Evolutionary conservation across 2,329 filamentous ascomycete species (phyloP).

Genomic region (Penicillium paneum): DNA sequence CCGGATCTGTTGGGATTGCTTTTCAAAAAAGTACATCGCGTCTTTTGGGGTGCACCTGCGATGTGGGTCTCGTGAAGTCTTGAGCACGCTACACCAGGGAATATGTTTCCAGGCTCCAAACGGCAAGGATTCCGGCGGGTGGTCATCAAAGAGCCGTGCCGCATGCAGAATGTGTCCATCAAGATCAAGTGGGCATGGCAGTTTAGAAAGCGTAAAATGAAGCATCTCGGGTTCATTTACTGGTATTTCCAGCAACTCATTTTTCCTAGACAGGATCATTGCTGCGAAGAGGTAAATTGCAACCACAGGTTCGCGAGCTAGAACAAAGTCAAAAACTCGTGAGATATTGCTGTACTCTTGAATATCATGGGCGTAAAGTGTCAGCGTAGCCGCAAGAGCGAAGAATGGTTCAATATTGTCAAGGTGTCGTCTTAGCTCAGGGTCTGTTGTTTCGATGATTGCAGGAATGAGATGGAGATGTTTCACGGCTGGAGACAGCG

Average conservation of each 20-base stretch:
- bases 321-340: slow-evolving; percentile 84
- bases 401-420: slow-evolving; percentile 81
- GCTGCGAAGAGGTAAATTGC: slow-evolving; percentile 88
- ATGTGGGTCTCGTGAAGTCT: slow-evolving; percentile 65
- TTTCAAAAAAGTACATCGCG: slow-evolving; percentile 65
- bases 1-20: slow-evolving; percentile 69
- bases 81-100: slow-evolving; percentile 74
- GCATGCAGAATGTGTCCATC: slow-evolving; percentile 71
- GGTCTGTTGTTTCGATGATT: slow-evolving; percentile 71
- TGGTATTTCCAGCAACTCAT: slow-evolving; percentile 81
- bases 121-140: slow-evolving; percentile 70
- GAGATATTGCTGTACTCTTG: slow-evolving; percentile 85
- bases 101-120: slow-evolving; percentile 66
- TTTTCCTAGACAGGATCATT: slow-evolving; percentile 74
- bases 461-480: slow-evolving; percentile 86
- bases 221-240: slow-evolving; percentile 87
- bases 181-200: slow-evolving; percentile 76
- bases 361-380: slow-evolving; percentile 95
- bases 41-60: slow-evolving; percentile 60
- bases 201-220: slow-evolving; percentile 79
- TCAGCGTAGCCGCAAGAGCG: slow-evolving; percentile 86
- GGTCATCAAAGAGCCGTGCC: slow-evolving; percentile 57
- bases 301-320: slow-evolving; percentile 83
- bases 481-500: slow-evolving; percentile 71
- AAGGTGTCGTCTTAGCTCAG: slow-evolving; percentile 70